A percentile compares a stretch with the other conserved stretches of the same genome.
phyloP scores from a whole-genome alignment of 2,329 filamentous ascomycete genomes.

The Aspergillus proliferans region DNA sequence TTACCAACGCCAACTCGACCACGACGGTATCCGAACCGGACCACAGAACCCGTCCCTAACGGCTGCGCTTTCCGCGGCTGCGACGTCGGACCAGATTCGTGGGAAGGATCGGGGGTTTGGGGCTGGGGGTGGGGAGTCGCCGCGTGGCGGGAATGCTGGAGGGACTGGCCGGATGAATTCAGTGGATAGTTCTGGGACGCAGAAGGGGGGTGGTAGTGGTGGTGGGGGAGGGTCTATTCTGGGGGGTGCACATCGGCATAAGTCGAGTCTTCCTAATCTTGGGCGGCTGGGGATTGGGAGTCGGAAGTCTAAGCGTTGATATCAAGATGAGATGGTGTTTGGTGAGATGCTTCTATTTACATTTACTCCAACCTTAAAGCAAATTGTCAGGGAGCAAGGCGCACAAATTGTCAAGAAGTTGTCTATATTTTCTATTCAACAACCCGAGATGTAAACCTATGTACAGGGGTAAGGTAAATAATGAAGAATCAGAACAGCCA shows the following conservation, averaged over 20 bases:
- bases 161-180: not conserved
- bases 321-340: not conserved
- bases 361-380: no score
- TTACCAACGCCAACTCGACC: constrained; percentile 40
- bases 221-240: constrained; percentile 29
- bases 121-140: constrained; percentile 27
- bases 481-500: not conserved
- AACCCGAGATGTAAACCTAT: not conserved
- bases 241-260: constrained; percentile 50
- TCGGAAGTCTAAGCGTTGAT: constrained; percentile 45
- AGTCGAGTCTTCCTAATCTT: constrained; percentile 61
- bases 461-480: not conserved
- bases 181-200: constrained; percentile 4
- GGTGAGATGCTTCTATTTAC: not conserved
- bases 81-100: constrained; percentile 18
- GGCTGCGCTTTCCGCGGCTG: constrained; percentile 25
- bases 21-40: constrained; percentile 46
- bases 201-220: constrained; percentile 14
- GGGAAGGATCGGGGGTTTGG: constrained; percentile 24
- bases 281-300: constrained; percentile 66
- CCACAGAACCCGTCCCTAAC: constrained; percentile 31
- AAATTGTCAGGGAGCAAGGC: not conserved
- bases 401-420: not conserved
- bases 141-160: constrained; percentile 11
- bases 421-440: not conserved